Percentiles rank a stretch among this genome's conserved stretches.
Conservation (phyloP, 805 yeast genomes). For the Yamadazyma laniorum region DNA sequence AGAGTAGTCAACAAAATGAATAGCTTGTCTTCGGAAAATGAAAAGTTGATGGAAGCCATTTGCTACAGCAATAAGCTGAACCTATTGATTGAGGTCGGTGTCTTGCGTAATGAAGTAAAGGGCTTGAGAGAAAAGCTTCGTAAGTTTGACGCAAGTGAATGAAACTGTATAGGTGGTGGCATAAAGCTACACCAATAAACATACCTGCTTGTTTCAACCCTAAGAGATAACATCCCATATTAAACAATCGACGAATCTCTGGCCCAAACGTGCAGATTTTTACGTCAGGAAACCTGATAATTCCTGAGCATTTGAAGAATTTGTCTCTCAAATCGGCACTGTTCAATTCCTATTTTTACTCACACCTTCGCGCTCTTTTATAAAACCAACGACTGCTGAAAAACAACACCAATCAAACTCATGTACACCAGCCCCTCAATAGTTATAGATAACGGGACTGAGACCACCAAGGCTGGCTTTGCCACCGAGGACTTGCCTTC, state of each 20-base stretch:
- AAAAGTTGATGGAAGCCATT: conserved; percentile 63
- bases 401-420: conserved; percentile 50
- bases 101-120: conserved; percentile 44
- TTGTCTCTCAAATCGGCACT: not conserved
- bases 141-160: conserved; percentile 7
- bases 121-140: conserved; percentile 9
- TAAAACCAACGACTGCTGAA: conserved; percentile 50
- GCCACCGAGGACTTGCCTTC: conserved; percentile 64
- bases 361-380: not conserved
- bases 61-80: conserved; percentile 78
- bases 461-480: conserved; percentile 66
- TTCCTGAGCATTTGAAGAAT: too few relatives aligned
- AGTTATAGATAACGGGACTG: conserved; percentile 68
- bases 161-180: too few relatives aligned
- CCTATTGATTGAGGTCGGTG: conserved; percentile 62
- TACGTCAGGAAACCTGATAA: too few relatives aligned
- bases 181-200: too few relatives aligned
- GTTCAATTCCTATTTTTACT: not conserved
- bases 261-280: too few relatives aligned
- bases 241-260: too few relatives aligned
- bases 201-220: too few relatives aligned
- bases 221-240: too few relatives aligned
- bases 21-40: conserved; percentile 64
- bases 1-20: conserved; percentile 63
- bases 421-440: conserved; percentile 49